A percentile compares a stretch with the other conserved stretches of the same genome.
Evolutionary conservation across 345 rosid genomes (phyloP).

Genomic region (Cardamine chenopodiifolia): DNA sequence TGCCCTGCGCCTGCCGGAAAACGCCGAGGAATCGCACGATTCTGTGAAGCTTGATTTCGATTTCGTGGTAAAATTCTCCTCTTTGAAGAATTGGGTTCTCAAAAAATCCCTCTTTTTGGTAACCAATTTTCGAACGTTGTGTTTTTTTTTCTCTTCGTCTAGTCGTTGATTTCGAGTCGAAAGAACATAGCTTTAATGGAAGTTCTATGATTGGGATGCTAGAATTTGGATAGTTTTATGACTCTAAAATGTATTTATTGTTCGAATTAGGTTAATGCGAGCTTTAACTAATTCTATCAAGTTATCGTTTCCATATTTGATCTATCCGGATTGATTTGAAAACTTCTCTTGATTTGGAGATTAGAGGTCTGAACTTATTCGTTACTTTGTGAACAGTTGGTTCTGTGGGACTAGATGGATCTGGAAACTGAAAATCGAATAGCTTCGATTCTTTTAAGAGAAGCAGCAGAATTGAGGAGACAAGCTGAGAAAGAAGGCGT

Average conservation of each 20-base stretch:
- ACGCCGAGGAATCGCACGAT: constrained; percentile 14
- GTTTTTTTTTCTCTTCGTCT: neutral
- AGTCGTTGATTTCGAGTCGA: constrained; percentile 10
- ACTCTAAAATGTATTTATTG: neutral
- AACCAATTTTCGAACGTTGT: neutral
- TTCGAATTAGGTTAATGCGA: neutral
- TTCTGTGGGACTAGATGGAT: constrained; percentile 62
- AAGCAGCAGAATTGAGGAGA: constrained; percentile 84
- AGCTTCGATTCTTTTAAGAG: constrained; percentile 84
- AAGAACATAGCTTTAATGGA: constrained; percentile 5
- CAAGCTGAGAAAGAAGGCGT: constrained; percentile 83
- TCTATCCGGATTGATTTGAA: constrained; percentile 17
- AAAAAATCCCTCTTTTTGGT: neutral
- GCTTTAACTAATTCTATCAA: neutral
- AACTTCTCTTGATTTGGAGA: constrained; percentile 4
- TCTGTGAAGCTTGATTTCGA: constrained; percentile 12
- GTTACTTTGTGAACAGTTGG: neutral
- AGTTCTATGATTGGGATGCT: neutral
- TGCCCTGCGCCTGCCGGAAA: neutral
- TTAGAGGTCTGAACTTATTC: constrained; percentile 1
- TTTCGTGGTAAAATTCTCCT: constrained; percentile 8
- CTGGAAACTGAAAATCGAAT: constrained; percentile 86
- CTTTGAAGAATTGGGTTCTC: neutral
- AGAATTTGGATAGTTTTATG: neutral
- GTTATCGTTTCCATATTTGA: neutral